Evolutionary conservation across 495 filamentous ascomycete genomes (phyloP).

Genomic region (Daldinia caldariorum): DNA sequence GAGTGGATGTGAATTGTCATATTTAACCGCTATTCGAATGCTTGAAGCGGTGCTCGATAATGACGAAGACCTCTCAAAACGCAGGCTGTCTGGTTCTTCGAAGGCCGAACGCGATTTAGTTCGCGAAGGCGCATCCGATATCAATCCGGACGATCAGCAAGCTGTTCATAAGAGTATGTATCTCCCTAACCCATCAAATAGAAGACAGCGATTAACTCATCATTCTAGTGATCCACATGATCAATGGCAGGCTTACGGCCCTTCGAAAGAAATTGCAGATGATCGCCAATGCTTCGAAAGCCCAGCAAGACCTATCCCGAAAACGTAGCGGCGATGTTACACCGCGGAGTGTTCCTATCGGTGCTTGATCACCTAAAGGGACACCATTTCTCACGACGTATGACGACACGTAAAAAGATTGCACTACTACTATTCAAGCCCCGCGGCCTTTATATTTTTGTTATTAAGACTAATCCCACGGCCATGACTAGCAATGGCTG

Average conservation of each 20-base stretch:
- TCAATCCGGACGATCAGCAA: conserved; percentile 78
- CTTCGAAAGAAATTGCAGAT: conserved; percentile 58
- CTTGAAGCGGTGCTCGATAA: conserved; percentile 91
- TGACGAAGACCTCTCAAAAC: conserved; percentile 72
- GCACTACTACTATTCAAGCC: conserved; percentile 46
- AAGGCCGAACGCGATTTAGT: conserved; percentile 56
- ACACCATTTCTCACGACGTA: conserved; percentile 43
- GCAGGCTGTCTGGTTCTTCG: conserved; percentile 49
- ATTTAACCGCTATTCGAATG: conserved; percentile 90
- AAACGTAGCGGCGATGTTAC: conserved; percentile 59
- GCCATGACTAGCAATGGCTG: conserved; percentile 16
- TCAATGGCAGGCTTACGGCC: conserved; percentile 50
- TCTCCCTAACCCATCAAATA: background rate
- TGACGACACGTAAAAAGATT: conserved; percentile 51
- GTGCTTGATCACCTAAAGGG: conserved; percentile 46
- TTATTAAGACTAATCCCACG: conserved; percentile 24
- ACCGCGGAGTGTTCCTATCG: conserved; percentile 53
- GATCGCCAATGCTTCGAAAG: conserved; percentile 55
- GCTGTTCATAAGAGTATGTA: conserved; percentile 72
- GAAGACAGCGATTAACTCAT: conserved; percentile 26
- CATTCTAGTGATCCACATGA: conserved; percentile 58
- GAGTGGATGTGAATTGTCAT: conserved; percentile 88
- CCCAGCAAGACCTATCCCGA: conserved; percentile 47
- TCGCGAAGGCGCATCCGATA: conserved; percentile 61
- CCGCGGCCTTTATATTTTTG: conserved; percentile 47